A percentile compares a stretch with the other conserved stretches of the same genome.
Conservation (phyloP, 495 filamentous ascomycete species). For the Aspergillus haitiensis region DNA sequence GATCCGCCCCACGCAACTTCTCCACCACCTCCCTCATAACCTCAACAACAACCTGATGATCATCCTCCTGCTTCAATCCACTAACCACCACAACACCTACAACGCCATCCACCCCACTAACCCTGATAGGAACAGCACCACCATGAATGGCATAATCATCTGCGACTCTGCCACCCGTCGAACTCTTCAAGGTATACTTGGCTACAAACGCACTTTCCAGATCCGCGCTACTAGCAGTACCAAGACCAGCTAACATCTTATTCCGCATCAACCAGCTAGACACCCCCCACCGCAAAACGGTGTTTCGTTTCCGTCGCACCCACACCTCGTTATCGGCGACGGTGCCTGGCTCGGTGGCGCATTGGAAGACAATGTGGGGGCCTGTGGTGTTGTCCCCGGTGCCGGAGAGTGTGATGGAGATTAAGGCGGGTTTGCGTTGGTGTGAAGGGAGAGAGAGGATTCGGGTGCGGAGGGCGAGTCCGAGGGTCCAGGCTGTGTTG, state of each 20-base stretch:
- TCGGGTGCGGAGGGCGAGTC: slow-evolving; percentile 60
- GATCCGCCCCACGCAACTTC: slow-evolving; percentile 39
- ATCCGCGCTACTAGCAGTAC: slow-evolving; percentile 28
- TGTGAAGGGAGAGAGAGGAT: slow-evolving; percentile 53
- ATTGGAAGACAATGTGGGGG: slow-evolving; percentile 61
- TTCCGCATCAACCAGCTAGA: slow-evolving; percentile 66
- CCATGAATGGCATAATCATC: slow-evolving; percentile 74
- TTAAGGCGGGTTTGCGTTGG: slow-evolving; percentile 54
- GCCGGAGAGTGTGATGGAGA: slow-evolving; percentile 64
- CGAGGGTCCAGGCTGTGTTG: slow-evolving; percentile 65
- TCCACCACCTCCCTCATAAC: slow-evolving; percentile 42
- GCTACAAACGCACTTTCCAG: slow-evolving; percentile 59
- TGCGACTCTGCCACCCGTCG: slow-evolving; percentile 44
- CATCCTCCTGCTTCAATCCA: slow-evolving; percentile 74
- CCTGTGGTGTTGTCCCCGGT: slow-evolving; percentile 14
- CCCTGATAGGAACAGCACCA: slow-evolving; percentile 68
- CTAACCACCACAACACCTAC: slow-evolving; percentile 73
- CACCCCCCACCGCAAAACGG: slow-evolving; percentile 67
- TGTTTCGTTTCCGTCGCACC: slow-evolving; percentile 63
- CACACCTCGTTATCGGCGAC: slow-evolving; percentile 62
- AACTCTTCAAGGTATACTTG: slow-evolving; percentile 53
- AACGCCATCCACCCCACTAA: slow-evolving; percentile 67
- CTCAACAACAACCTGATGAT: slow-evolving; percentile 72
- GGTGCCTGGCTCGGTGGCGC: slow-evolving; percentile 56
- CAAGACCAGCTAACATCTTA: slow-evolving; percentile 45